Base-by-base conservation (phyloP, 78 protist species). In the Dictyostelium firmibasis region DNA sequence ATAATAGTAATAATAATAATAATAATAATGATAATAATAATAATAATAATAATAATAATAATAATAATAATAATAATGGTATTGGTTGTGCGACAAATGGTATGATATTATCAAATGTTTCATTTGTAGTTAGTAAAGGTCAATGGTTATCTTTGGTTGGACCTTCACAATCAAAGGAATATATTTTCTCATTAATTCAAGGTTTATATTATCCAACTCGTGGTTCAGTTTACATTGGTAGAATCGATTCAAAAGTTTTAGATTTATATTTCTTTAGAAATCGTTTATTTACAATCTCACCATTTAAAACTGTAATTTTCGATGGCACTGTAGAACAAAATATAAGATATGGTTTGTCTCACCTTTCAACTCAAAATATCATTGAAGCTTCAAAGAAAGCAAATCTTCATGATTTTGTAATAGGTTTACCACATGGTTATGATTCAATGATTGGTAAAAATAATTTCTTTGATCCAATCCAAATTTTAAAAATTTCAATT, bases 341-440 rank as follows among this genome's bases (percentile, higher is more conserved):
- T 47, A 89, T 89, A 10, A 79, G 94, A 81, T 89, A 89, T 81
- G 94, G 94, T 50, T 44, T 89, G 47, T 35, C 85, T 44, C 75
- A 78, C 69, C 36, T 86, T 33, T 81, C 94, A 62, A 29, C 41
- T 23, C 97, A 64, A 41, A 94, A 96, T 70, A 41, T 96, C 23
- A 70, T 69, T 35, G 86, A 76, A 3, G 99, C 99, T 4, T 95
- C 97, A n/a, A 88, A 92, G 57, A 44, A 29, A 62, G 98, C 99
- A 25, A 95, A 96, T 83, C 91, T 97, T 11, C 98, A 98, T 89
- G 97, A 97, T 36, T 98, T 98, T 92, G 92, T 98, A 79, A 86
- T 81, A 72, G 23, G 84, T 8, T 83, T 98, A 44, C 97, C 98
- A 25, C 77, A 96, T 27, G 97, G 95, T 36, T 98, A 98, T 86